A percentile compares a stretch with the other conserved stretches of the same genome.
Evolutionary conservation across 2,329 filamentous ascomycete genomes (phyloP).

Genomic region (Aspergillus sojae): DNA sequence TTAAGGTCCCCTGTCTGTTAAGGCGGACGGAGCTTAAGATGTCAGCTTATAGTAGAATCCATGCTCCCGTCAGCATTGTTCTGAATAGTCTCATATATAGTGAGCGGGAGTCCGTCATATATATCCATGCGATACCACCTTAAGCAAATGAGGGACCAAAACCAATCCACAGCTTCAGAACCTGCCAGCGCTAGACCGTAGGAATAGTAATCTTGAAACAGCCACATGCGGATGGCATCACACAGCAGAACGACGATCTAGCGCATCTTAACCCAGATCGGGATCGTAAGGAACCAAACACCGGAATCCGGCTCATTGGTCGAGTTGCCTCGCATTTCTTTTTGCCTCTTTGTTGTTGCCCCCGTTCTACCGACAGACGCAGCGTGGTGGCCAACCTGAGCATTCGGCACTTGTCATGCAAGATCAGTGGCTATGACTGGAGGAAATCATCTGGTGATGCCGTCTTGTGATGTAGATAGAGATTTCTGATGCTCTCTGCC

Average conservation of each 20-base stretch:
- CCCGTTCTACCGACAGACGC: conserved; percentile 1
- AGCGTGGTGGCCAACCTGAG: neutral
- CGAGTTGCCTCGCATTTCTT: neutral
- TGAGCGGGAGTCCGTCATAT: neutral
- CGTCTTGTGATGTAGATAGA: conserved; percentile 3
- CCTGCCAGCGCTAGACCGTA: neutral
- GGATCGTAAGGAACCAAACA: neutral
- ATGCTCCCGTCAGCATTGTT: neutral
- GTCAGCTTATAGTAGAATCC: neutral
- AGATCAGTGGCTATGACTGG: neutral
- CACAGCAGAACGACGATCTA: neutral
- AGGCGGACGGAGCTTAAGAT: neutral
- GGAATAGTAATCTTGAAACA: conserved; percentile 1
- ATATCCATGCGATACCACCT: neutral
- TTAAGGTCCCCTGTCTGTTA: neutral
- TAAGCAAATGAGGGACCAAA: neutral
- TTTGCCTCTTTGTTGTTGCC: neutral
- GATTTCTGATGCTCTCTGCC: neutral
- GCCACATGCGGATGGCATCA: conserved; percentile 2
- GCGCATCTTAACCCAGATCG: neutral
- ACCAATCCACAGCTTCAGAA: neutral
- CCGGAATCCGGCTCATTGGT: neutral
- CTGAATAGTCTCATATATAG: neutral
- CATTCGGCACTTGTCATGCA: conserved; percentile 3
- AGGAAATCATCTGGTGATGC: neutral